phyloP scores from a whole-genome alignment of 1,284 basidiomycete genomes.

The Erythrobasidium hasegawianum region DNA sequence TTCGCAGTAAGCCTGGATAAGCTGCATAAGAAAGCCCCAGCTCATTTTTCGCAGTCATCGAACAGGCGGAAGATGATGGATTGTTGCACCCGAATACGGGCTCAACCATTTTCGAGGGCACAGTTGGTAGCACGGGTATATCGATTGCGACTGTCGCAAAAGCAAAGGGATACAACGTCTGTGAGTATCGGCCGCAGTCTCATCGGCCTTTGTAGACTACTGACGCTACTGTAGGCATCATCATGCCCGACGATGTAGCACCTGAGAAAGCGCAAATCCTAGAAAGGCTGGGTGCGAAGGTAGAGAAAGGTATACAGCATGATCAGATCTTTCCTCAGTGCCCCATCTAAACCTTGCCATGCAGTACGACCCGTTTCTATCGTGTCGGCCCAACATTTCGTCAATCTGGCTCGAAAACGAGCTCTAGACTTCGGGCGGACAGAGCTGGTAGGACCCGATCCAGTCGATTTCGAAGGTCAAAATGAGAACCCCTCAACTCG shows the following conservation, averaged over 20 bases:
- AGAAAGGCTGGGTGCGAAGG: conserved; percentile 75
- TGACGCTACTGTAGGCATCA: conserved; percentile 59
- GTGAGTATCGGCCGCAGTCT: conserved; percentile 52
- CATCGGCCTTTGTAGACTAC: conserved; percentile 38
- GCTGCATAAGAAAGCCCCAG: neutral
- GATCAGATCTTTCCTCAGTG: conserved; percentile 51
- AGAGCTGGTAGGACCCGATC: conserved; percentile 44
- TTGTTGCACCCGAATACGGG: conserved; percentile 80
- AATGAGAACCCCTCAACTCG: conserved; percentile 43
- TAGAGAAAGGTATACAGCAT: conserved; percentile 63
- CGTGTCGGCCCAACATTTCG: conserved; percentile 87
- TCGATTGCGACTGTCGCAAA: conserved; percentile 87
- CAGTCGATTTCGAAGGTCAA: conserved; percentile 51
- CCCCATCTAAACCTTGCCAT: neutral
- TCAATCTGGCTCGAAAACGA: conserved; percentile 59
- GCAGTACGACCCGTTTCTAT: conserved; percentile 62
- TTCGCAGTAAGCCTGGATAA: conserved; percentile 62
- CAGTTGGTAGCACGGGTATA: conserved; percentile 94
- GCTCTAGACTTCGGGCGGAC: conserved; percentile 66
- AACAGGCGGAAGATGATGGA: conserved; percentile 83
- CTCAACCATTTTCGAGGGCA: conserved; percentile 95
- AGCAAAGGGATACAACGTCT: conserved; percentile 58
- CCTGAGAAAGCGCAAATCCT: conserved; percentile 84
- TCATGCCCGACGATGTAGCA: conserved; percentile 91
- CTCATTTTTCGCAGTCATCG: conserved; percentile 62